Evolutionary conservation across 306 rosid genomes (phyloP).

Genomic region (Quercus agrifolia): DNA sequence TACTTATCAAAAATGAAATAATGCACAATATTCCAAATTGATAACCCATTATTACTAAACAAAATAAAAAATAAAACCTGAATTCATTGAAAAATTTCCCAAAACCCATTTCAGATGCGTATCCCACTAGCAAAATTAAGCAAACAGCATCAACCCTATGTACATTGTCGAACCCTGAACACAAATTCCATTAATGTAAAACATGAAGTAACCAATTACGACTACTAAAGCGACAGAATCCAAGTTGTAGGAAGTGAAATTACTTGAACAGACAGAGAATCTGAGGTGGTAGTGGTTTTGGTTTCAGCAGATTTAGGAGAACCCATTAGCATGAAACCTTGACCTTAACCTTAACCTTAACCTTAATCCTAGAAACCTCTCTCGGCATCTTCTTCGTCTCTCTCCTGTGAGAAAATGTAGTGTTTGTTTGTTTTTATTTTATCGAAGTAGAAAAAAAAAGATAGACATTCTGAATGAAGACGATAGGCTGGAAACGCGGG

Average conservation of each 20-base stretch:
- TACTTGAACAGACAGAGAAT: conserved; percentile 52
- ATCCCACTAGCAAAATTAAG: too few relatives aligned
- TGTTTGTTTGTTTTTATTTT: too few relatives aligned
- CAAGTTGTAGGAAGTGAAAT: not conserved
- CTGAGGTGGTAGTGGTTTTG: conserved; percentile 17
- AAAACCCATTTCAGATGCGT: too few relatives aligned
- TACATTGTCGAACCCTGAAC: not conserved
- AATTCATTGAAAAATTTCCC: too few relatives aligned
- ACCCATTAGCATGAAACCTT: conserved; percentile 34
- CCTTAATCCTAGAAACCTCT: conserved; percentile 4
- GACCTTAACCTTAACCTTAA: not conserved
- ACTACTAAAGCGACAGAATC: too few relatives aligned
- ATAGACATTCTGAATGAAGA: not conserved
- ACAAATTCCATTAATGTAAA: not conserved
- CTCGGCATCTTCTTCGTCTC: conserved; percentile 27
- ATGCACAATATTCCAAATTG: not conserved
- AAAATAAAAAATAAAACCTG: not conserved
- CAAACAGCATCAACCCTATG: too few relatives aligned
- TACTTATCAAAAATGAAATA: not conserved
- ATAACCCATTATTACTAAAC: not conserved
- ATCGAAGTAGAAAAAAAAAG: not conserved
- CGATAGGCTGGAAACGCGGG: conserved; percentile 31
- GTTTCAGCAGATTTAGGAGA: conserved; percentile 41
- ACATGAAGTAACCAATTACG: not conserved
- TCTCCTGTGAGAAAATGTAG: not conserved